Evolutionary conservation across 2,329 filamentous ascomycete species (phyloP), one percentile per base, ranked within the genome.

Genomic region (Polytolypa hystricis): DNA sequence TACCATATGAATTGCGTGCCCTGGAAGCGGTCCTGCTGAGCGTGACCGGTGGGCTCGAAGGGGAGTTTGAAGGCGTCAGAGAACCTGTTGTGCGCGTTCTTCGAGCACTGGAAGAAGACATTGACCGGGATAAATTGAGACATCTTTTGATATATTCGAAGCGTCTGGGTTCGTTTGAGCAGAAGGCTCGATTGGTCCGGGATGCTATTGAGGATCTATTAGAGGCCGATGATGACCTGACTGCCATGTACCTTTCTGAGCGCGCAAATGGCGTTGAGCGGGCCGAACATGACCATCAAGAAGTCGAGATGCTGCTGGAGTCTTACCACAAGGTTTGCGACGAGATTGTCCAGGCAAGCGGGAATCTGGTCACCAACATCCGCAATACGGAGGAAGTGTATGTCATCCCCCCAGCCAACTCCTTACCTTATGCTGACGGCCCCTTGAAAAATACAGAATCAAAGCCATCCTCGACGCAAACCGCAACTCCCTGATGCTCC

Each of bases 331-430:
- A 96, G 60, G 81, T 98, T 28, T 89, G 86, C 47, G 91, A 98
- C 55, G 91, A 98, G 66, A 95, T 96, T 50, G 89, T 95, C 6
- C 89, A 98, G 60, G 84, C 93, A 44, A 85, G 86, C 11, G 83
- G 85, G 43, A 96, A 93, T 60, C 62, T 96, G 47, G 87, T 96
- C 38, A 89, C 83, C 7, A 86, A 84, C 47, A 98, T 98, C 57
- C 77, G 91, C 50, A 98, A 96, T 61, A 98, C 91, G 1, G 91
- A 98, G 62, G 91, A 98, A 64, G 93, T 98, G 85, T 93, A 70
- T 64, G 81, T 62, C 10, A 25, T 5, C n/a, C n/a, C 16, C 6
- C 18, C 11, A 14, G 19, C 8, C 14, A 19, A 18, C 11, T n/a
- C 8, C 20, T 17, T 12, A 9, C 19, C 5, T 26, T 36, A 7